Base-by-base conservation (phyloP, 129 eudicot genomes). In the Escallonia rubra region DNA sequence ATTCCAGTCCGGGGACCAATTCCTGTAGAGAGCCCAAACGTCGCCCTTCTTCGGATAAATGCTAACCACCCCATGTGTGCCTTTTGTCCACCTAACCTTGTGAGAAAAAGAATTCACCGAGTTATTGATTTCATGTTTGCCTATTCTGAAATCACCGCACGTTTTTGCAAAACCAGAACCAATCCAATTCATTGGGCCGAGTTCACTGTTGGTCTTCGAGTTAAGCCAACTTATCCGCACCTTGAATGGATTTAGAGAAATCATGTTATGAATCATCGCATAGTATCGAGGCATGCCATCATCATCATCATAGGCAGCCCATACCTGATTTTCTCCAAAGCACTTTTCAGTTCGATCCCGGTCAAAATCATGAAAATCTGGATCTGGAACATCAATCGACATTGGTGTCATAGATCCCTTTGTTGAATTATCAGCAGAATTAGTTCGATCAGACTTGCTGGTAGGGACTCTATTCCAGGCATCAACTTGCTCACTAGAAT, bases 231-330 rank as follows among this genome's bases (percentile, higher is more conserved):
- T 69, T 46, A 92, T 79, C 57, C 55, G 82, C 47, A 88, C 58
- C 81, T 78, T 78, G 71, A 92, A 88, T 9, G 96, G 98, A 64
- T 83, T 65, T 14, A 70, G 53, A 47, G 95, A 86, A 57, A 81
- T 64, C 44, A 92, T 84, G 10, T 57, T 64, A 10, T 66, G 87
- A 66, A 92, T 78, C 81, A 88, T 52, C 42, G 86, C 98, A 82
- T 92, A 86, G 66, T 74, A 64, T 11, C 98, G 82, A 42, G 98
- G 98, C 98, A 92, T 88, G 62, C 98, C 98, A 61, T 91, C 96
- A 71, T 79, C 80, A 56, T 83, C 77, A 67, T 88, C 94, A 58
- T 87, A 91, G n/a, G 79, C 86, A 41, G 90, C 94, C 96, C 97
- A 87, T 13, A 88, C 82, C 57, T 91, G 90, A 63, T 82, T 82